Base-by-base conservation (phyloP, 2,329 filamentous ascomycete species). In the Coleophoma crateriformis region DNA sequence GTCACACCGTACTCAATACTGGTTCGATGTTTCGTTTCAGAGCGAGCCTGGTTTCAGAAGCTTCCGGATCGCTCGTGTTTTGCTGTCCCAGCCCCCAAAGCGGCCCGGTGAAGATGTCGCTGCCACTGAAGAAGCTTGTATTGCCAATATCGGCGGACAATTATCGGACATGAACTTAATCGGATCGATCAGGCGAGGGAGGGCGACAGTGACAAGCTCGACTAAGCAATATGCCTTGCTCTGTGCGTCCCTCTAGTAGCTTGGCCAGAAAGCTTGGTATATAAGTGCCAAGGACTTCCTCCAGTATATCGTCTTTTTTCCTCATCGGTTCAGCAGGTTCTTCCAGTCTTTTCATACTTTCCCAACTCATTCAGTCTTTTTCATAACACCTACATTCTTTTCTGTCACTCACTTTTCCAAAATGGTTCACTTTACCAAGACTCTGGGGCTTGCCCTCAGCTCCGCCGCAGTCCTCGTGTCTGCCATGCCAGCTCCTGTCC, bases 381-480 rank as follows among this genome's bases (percentile, higher is more conserved):
- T 48, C 39, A 50, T 38, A 35, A 38, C 4, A 27, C 37, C 15
- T 49, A 42, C 48, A 39, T 42, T 51, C 42, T 45, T 50, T 49
- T 39, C 38, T 49, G 13, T 19, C 20, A 20, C 42, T 44, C 46
- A 47, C 33, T 45, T 37, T 45, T 53, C 47, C 46, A 54, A 53
- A 22, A 57, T 61, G 58, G 52, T 56, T 56, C 52, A 54, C 33
- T 46, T 59, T 41, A 33, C 54, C 38, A 53, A 55, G 47, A 19
- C 54, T 17, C 19, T 59, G 40, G 54, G 54, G 53, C 56, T 61
- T 53, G 52, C 39, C 51, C 51, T 58, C 47, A 52, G 55, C 44
- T 44, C 50, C 13, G 51, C 49, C 22, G 54, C 50, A 13, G 43
- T 52, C 33, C 50, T 59, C 11, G 57, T 61, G 19, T 47, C 55